Evolutionary conservation across 306 rosid species (phyloP), one percentile per base, ranked within the genome.

Genomic region (Sicyos baderoa): DNA sequence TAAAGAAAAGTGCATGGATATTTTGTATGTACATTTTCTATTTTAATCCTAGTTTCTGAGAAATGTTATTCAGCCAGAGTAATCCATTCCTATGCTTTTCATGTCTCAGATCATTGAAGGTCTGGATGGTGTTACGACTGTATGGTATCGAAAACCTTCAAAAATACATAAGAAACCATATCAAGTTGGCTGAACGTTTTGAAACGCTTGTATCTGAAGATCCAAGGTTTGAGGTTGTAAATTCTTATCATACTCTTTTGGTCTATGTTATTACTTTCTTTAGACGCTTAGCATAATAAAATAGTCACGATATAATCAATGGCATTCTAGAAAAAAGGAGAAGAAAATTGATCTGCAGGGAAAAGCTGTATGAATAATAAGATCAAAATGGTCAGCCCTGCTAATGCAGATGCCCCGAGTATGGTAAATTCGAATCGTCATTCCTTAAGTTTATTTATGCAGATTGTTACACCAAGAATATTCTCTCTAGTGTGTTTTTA

Each of bases 101-200:
- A 9, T 70, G 60, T 70, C 58, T 49, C 76, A 92, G 98, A 80
- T 89, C 97, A 63, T 77, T 89, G 72, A 93, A 93, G 78, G 86
- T 89, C 32, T 89, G 96, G 98, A 86, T 89, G 96, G 97, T 89
- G 74, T 53, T 93, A 56, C 84, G 98, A 22, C 89, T 93, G 55
- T 89, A 93, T 67, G 98, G 98, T 76, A 54, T 88, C 75, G 95
- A 89, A 71, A 91, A 89, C 66, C 82, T 93, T 69, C 87, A 76
- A 71, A 60, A 68, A 74, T 82, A 89, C 82, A 76, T 88, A 78
- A 82, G 93, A 83, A 82, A 76, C 76, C 95, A 89, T 76, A 85
- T 88, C 75, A 84, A 76, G 68, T 19, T 93, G 88, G 96, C 98
- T 65, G 76, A 84, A 72, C 64, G 75, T 69, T 93, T 93, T 59